Evolutionary conservation across 1,139 yeast genomes (phyloP).

Genomic region (Saccharomyces hybrid): DNA sequence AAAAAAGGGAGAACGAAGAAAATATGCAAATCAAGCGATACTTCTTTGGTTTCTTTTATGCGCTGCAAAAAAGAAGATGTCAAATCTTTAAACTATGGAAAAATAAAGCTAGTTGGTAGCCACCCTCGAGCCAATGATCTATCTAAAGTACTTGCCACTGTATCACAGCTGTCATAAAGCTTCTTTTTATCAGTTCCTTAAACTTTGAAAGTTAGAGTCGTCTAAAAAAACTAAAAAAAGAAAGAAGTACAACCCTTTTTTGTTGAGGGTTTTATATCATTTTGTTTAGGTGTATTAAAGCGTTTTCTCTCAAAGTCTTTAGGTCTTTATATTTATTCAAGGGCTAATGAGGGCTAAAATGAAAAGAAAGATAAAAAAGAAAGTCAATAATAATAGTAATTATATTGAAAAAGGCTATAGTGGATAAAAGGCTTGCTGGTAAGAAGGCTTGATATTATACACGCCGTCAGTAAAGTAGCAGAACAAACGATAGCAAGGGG

Average conservation of each 20-base stretch:
- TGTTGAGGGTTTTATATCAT: background rate
- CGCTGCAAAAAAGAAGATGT: background rate
- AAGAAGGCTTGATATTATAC: background rate
- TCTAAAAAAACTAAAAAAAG: background rate
- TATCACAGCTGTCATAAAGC: background rate
- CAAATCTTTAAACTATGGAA: background rate
- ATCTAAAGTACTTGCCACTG: background rate
- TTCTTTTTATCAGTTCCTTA: background rate
- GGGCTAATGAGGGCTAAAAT: background rate
- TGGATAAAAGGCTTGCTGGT: background rate
- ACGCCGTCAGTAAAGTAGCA: background rate
- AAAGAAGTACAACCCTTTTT: background rate
- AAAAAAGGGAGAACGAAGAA: conserved; percentile 1
- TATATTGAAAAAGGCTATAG: background rate
- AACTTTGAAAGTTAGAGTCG: background rate
- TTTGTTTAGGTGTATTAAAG: background rate
- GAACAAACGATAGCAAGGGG: background rate
- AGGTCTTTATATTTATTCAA: background rate
- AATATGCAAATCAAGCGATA: background rate
- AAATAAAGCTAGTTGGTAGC: background rate
- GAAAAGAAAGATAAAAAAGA: background rate
- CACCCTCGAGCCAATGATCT: background rate
- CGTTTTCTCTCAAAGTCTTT: no score
- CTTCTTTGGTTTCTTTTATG: background rate
- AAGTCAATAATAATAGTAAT: background rate